These are phyloP conservation scores for Marasmius tenuissimus DNA, from an alignment of 1,284 basidiomycete species.

Conservation along the genomic window DNA sequence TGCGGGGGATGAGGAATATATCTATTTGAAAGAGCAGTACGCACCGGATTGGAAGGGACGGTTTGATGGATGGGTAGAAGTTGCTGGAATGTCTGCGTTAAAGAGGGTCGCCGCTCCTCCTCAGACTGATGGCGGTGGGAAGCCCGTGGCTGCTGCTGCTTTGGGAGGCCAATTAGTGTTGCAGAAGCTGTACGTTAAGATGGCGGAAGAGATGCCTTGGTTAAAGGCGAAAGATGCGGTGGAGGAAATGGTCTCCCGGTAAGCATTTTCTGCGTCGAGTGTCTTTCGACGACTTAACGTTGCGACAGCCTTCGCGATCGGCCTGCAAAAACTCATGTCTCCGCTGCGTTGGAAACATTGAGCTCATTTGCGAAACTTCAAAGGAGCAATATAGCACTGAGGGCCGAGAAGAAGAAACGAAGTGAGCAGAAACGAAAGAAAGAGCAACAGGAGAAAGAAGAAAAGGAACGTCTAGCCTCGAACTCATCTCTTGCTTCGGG, in stretches of 20 bases:
- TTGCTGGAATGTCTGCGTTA: slow-evolving; percentile 17
- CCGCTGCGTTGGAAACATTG: slow-evolving; percentile 49
- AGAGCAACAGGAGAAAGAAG: not conserved
- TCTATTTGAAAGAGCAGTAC: slow-evolving; percentile 59
- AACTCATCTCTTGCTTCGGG: not conserved
- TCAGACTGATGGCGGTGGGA: not conserved
- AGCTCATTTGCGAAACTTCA: slow-evolving; percentile 51
- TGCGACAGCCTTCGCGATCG: slow-evolving; percentile 46
- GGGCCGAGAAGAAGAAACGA: slow-evolving; percentile 15
- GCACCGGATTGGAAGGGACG: slow-evolving; percentile 53
- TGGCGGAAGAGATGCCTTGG: slow-evolving; percentile 55
- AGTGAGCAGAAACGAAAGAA: slow-evolving; percentile 18
- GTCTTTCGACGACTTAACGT: not conserved
- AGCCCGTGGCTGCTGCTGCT: not conserved
- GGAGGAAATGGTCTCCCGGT: slow-evolving; percentile 55
- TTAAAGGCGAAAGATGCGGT: slow-evolving; percentile 48
- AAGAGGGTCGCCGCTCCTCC: not conserved
- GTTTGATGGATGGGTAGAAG: slow-evolving; percentile 54
- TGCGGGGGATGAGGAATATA: slow-evolving; percentile 51
- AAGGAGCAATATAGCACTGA: slow-evolving; percentile 31
- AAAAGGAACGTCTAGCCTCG: not conserved
- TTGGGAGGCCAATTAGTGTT: slow-evolving; percentile 23
- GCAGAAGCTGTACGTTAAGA: slow-evolving; percentile 39
- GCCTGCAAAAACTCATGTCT: slow-evolving; percentile 50
- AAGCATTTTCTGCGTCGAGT: slow-evolving; percentile 16